Conservation (phyloP, 192 early-diverging fungal species). For the Coemansia sp. region DNA sequence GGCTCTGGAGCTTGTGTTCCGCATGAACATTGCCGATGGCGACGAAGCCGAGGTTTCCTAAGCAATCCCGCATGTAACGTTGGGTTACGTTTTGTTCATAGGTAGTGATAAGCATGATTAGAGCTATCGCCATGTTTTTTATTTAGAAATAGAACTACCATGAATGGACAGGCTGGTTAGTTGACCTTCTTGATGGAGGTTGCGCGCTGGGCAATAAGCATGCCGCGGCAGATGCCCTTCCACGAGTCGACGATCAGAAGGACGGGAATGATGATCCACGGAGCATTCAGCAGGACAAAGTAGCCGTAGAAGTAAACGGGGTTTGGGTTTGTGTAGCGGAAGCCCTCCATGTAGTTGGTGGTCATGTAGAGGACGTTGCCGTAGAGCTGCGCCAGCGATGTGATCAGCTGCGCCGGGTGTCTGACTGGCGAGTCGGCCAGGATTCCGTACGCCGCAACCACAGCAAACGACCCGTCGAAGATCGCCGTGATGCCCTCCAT, state of each 20-base stretch:
- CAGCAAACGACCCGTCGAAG: slow-evolving; percentile 62
- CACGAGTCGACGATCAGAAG: slow-evolving; percentile 53
- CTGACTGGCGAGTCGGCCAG: slow-evolving; percentile 57
- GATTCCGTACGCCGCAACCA: slow-evolving; percentile 59
- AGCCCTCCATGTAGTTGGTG: slow-evolving; percentile 68
- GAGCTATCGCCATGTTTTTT: too few species aligned
- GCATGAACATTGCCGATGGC: slow-evolving; percentile 49
- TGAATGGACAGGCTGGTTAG: slow-evolving; percentile 14
- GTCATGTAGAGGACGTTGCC: slow-evolving; percentile 81
- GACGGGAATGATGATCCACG: slow-evolving; percentile 80
- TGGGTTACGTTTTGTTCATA: too few species aligned
- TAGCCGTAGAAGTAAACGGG: slow-evolving; percentile 89
- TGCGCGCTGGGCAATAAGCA: slow-evolving; percentile 54
- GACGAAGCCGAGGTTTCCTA: background rate
- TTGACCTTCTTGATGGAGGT: slow-evolving; percentile 49
- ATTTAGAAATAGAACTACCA: too few species aligned
- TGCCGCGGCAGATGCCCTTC: slow-evolving; percentile 56
- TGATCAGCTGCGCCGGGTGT: slow-evolving; percentile 59
- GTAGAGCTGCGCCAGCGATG: slow-evolving; percentile 74
- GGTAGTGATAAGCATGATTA: too few species aligned
- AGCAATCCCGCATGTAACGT: too few species aligned
- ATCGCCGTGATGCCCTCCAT: slow-evolving; percentile 90
- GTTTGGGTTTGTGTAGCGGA: slow-evolving; percentile 65
- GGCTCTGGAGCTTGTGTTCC: slow-evolving; percentile 60
- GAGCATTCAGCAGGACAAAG: slow-evolving; percentile 78